phyloP scores from a whole-genome alignment of 139 green algal genomes.

The Monoraphidium neglectum region DNA sequence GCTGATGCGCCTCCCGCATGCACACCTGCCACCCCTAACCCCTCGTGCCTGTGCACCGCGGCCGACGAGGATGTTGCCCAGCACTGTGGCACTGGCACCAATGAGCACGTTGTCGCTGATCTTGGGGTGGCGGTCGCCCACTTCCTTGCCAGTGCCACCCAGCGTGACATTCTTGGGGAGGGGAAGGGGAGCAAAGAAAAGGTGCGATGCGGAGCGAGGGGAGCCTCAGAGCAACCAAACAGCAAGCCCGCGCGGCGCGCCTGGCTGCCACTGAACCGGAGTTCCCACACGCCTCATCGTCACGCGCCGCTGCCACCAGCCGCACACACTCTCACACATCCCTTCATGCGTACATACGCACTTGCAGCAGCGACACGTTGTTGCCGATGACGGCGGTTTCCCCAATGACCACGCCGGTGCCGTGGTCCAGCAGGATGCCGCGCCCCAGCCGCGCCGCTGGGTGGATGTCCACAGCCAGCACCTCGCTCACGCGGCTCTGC shows the following conservation, averaged over 20 bases:
- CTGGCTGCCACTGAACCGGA: not conserved
- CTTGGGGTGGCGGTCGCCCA: slow-evolving; percentile 91
- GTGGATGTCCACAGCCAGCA: slow-evolving; percentile 97
- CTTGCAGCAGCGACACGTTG: slow-evolving; percentile 88
- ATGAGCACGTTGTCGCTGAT: slow-evolving; percentile 88
- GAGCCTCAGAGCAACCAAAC: no score
- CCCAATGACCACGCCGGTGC: slow-evolving; percentile 92
- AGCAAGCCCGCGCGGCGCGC: no score
- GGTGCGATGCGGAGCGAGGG: not conserved
- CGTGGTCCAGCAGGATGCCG: slow-evolving; percentile 96
- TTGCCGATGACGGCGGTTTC: slow-evolving; percentile 90
- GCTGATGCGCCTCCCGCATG: no score
- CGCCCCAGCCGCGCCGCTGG: slow-evolving; percentile 91
- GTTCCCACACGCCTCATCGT: no score
- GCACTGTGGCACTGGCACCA: slow-evolving; percentile 81
- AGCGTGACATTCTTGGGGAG: slow-evolving; percentile 89
- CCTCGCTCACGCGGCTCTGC: slow-evolving; percentile 70
- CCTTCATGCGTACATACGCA: slow-evolving; percentile 8
- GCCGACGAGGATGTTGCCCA: slow-evolving; percentile 95
- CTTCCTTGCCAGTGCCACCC: slow-evolving; percentile 94
- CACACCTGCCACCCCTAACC: no score
- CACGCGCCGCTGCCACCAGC: no score
- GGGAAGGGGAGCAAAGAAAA: not conserved
- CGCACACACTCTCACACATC: no score
- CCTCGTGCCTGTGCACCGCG: no score